phyloP scores from a whole-genome alignment of 306 rosid species.

The Canavalia ensiformis region DNA sequence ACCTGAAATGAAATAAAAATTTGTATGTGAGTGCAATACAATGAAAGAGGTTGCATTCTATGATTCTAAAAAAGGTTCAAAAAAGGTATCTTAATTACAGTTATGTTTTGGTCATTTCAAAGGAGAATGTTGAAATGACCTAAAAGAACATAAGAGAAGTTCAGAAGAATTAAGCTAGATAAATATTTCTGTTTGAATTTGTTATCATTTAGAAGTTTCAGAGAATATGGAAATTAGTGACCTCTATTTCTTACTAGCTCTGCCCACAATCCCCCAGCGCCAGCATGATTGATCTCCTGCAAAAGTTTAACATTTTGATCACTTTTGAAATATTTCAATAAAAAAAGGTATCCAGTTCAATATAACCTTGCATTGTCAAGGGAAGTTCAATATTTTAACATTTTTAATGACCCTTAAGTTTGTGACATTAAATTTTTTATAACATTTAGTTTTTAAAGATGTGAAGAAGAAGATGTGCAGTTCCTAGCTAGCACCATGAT shows the following conservation, averaged over 20 bases:
- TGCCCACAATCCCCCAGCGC: slow-evolving; percentile 60
- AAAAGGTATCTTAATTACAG: not conserved
- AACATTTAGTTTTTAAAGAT: not conserved
- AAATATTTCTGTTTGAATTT: not conserved
- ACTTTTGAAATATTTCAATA: not conserved
- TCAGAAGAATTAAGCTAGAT: not conserved
- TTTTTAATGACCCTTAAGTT: not conserved
- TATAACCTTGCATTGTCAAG: not conserved
- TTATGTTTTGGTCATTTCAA: not conserved
- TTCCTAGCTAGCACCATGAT: not conserved
- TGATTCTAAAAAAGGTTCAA: not conserved
- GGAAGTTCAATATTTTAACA: slow-evolving; percentile 2
- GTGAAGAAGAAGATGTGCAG: not conserved
- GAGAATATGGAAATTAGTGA: slow-evolving; percentile 17
- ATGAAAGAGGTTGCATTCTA: not conserved
- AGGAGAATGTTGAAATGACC: not conserved
- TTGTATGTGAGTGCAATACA: not conserved
- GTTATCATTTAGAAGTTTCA: not conserved
- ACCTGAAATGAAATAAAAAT: slow-evolving; percentile 61
- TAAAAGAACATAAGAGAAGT: not conserved
- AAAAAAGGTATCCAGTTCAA: not conserved
- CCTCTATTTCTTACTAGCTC: slow-evolving; percentile 62
- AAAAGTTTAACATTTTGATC: slow-evolving; percentile 24
- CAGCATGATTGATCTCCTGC: slow-evolving; percentile 60
- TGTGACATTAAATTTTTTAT: not conserved